Conservation (phyloP, 768 basidiomycete genomes). For the Tylopilus intermedius region DNA sequence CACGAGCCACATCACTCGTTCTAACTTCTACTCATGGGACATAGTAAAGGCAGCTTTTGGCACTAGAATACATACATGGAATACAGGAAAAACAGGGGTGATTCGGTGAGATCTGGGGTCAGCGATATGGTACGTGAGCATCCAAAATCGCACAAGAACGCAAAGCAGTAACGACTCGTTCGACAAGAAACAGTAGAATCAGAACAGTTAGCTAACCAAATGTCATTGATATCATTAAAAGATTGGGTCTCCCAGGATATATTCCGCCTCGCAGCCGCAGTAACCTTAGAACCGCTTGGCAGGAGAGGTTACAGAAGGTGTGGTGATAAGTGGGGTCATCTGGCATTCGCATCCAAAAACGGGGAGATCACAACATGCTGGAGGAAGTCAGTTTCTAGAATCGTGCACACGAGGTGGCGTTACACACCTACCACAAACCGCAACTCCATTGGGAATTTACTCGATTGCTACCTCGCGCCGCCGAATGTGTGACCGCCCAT, state of each 20-base stretch:
- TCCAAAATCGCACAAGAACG: neutral
- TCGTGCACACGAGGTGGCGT: neutral
- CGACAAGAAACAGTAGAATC: neutral
- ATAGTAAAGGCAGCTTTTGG: neutral
- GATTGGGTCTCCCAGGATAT: conserved; percentile 4
- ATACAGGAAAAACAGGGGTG: neutral
- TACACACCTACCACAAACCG: conserved; percentile 13
- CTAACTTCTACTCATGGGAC: neutral
- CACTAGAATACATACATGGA: neutral
- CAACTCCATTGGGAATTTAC: neutral
- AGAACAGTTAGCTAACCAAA: neutral
- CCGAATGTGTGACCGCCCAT: conserved; percentile 2
- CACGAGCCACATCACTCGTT: neutral
- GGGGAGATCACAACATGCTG: conserved; percentile 6
- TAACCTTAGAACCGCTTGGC: neutral
- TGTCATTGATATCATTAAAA: conserved; percentile 12
- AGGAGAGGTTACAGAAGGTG: neutral
- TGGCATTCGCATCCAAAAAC: conserved; percentile 7
- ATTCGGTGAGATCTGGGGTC: neutral
- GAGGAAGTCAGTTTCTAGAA: conserved; percentile 1
- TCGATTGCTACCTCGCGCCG: conserved; percentile 14
- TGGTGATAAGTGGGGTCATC: neutral
- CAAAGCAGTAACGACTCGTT: neutral
- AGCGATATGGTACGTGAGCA: neutral
- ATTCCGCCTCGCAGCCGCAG: neutral